Base-by-base conservation (phyloP, 78 protist species). In the Andalucia godoyi region DNA sequence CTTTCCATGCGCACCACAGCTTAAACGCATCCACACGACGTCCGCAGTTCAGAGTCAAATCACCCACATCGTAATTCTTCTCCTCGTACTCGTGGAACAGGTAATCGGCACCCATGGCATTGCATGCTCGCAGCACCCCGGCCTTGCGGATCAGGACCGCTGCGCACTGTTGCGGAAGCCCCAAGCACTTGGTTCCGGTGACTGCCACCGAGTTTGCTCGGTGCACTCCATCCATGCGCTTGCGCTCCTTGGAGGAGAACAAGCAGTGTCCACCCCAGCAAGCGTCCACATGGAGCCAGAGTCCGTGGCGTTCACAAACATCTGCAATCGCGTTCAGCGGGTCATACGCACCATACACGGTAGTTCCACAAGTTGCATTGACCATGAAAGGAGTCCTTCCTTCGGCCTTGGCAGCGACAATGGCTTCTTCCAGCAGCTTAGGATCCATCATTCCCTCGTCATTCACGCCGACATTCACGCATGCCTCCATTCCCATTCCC, bases 101-200 rank as follows among this genome's bases (percentile, higher is more conserved):
- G 52, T 79, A 79, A 13, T 4, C n/a, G 29, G 78, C 84, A 23
- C 5, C 21, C 38, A 67, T 53, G 42, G 66, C 2, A 23, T 51
- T 46, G 57, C 43, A 21, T 34, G 38, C 58, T 27, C 18, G 9
- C 45, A 66, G 29, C 10, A 30, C 8, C n/a, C 39, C 57, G 9
- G 37, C 10, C 5, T 63, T 62, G 23, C 42, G 21, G 49, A 41
- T 32, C 46, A 72, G 9, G 13, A 78, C 23, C 37, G 30, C 40
- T 13, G 64, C 43, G 67, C 83, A 78, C 61, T 78, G 83, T 46
- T 57, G 40, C 57, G 85, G 71, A n/a, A 51, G 53, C 37, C 85
- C 75, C 30, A 72, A 23, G 41, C 51, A 49, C 72, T 79, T 79
- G 70, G 72, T 79, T 10, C 77, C 72, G 45, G 57, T 58, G 75